These are phyloP conservation scores for Xylariaceae sp. DNA, from an alignment of 2,329 filamentous ascomycete genomes.

Conservation along the genomic window DNA sequence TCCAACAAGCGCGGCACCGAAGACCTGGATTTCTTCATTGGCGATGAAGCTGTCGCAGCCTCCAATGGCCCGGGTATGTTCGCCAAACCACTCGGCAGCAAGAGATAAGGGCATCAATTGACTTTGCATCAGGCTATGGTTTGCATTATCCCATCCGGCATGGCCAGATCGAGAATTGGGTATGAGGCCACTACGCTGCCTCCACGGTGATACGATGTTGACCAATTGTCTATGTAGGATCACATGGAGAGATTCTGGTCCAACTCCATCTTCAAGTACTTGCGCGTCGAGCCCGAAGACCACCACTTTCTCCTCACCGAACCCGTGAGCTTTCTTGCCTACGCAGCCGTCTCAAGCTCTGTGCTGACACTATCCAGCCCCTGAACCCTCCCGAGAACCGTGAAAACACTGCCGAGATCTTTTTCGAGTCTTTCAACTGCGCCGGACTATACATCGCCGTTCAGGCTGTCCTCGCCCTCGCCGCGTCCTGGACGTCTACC, in stretches of 20 bases:
- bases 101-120: constrained; percentile 14
- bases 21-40: constrained; percentile 98
- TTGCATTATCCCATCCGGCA: constrained; percentile 97
- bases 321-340: constrained; percentile 61
- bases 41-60: constrained; percentile 88
- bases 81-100: constrained; percentile 1
- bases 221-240: constrained; percentile 56
- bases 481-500: constrained; percentile 96
- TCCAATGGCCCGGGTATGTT: constrained; percentile 73
- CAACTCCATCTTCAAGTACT: constrained; percentile 99
- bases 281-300: constrained; percentile 96
- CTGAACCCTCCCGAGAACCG: constrained; percentile 98
- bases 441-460: constrained; percentile 98
- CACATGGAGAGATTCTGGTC: constrained; percentile 99
- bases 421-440: constrained; percentile 99
- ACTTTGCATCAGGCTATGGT: constrained; percentile 67
- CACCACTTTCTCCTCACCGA: constrained; percentile 98
- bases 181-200: constrained; percentile 35
- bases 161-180: constrained; percentile 98
- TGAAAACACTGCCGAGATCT: constrained; percentile 98
- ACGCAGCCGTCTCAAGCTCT: background rate
- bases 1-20: constrained; percentile 93
- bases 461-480: constrained; percentile 92
- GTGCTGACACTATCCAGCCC: constrained; percentile 54
- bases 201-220: constrained; percentile 3